Evolutionary conservation across 108 stramenopile genomes (phyloP), one percentile per base, ranked within the genome.

Genomic region (Cyclotella sp.): DNA sequence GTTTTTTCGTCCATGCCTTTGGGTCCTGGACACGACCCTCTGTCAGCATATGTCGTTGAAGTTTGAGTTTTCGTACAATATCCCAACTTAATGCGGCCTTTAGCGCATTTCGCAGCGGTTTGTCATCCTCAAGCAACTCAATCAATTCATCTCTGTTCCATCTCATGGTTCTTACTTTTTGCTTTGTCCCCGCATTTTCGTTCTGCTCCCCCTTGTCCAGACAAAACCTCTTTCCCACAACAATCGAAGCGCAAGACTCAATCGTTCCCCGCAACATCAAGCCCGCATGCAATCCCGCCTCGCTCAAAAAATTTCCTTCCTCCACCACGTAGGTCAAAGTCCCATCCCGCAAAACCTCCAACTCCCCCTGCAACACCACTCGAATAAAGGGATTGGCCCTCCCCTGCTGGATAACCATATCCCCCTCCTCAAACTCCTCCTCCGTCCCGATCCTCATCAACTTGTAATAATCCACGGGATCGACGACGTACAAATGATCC

Each of bases 21-120:
- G 89, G 73, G 65, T 95, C 87, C 14, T 85, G 66, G n/a, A 92
- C 77, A 29, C 71, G 19, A 24, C 83, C 86, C 16, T 75, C 72
- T 0, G 85, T 65, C n/a, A 92, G 59, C 70, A 91, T 63, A 19
- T 67, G 68, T 45, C 95, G 76, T 75, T 95, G 95, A 0, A 64
- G 68, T 72, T 95, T 95, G 15, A 95, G 74, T 70, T 95, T 95
- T 43, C 90, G 89, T 0, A 95, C 90, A 77, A 95, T 91, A 76
- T 95, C 95, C 92, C 92, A 95, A 65, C 81, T 84, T 52, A 95
- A 63, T 27, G 82, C 83, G 0, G 91, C 87, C 81, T 92, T 89
- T 52, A 95, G 52, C 12, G 92, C 73, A 12, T 84, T 85, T 24
- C 79, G 81, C 27, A 93, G 64, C 61, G 59, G 43, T 39, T 83